Conservation (phyloP, 2,329 filamentous ascomycete species). For the Graphilbum fragrans region DNA sequence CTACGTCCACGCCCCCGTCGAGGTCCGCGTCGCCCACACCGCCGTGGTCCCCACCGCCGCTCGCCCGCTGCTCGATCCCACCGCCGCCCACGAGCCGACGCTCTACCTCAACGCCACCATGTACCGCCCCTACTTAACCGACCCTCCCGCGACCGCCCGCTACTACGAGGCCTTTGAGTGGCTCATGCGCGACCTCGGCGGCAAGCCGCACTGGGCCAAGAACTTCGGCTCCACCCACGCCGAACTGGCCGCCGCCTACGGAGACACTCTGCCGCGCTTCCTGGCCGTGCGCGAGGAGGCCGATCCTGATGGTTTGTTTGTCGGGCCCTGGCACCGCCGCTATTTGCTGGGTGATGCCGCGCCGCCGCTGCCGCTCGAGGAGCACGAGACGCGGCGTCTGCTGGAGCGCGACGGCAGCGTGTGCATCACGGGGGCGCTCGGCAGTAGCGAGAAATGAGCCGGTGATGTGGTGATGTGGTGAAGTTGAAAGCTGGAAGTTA, state of each 20-base stretch:
- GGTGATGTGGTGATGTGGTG: too few species aligned
- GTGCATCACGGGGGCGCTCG: slow-evolving; percentile 4
- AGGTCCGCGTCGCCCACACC: slow-evolving; percentile 64
- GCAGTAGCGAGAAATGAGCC: neutral
- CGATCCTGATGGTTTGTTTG: slow-evolving; percentile 67
- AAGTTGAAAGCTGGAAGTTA: too few species aligned
- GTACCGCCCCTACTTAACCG: slow-evolving; percentile 59
- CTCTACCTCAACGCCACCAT: slow-evolving; percentile 73
- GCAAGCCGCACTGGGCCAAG: slow-evolving; percentile 72
- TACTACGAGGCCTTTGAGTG: slow-evolving; percentile 76
- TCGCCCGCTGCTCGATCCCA: slow-evolving; percentile 45
- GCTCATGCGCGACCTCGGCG: slow-evolving; percentile 66
- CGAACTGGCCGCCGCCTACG: slow-evolving; percentile 51
- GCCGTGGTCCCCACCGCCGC: slow-evolving; percentile 19
- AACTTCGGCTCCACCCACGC: slow-evolving; percentile 49
- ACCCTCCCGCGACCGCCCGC: slow-evolving; percentile 54
- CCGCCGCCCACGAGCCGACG: slow-evolving; percentile 47
- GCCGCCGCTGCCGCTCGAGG: slow-evolving; percentile 15
- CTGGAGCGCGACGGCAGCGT: slow-evolving; percentile 10
- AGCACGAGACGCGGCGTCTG: slow-evolving; percentile 12
- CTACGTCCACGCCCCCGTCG: slow-evolving; percentile 67
- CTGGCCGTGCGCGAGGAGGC: slow-evolving; percentile 48
- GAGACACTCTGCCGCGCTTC: slow-evolving; percentile 48
- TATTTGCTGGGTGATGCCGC: slow-evolving; percentile 36
- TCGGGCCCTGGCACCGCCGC: slow-evolving; percentile 79